Evolutionary conservation across 768 basidiomycete genomes (phyloP).

Genomic region (Suillus lakei): DNA sequence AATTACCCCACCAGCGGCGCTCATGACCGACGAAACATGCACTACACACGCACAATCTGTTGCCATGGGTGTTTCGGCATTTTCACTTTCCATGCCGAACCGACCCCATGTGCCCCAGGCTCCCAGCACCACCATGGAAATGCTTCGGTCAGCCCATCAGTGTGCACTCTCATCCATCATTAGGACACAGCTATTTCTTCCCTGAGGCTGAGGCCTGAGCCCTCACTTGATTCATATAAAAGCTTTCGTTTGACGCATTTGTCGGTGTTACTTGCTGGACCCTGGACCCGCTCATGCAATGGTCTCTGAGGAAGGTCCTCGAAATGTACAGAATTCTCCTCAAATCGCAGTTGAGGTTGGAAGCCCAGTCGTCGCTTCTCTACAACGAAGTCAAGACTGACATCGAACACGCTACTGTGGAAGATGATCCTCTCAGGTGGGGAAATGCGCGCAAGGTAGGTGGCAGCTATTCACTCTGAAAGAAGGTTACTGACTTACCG

Average conservation of each 20-base stretch:
- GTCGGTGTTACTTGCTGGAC: not conserved
- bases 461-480: not conserved
- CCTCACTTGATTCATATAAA: not conserved
- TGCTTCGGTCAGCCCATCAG: not conserved
- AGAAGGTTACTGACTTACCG: not conserved
- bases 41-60: not conserved
- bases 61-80: not conserved
- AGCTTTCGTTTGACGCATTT: not conserved
- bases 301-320: not conserved
- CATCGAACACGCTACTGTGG: conserved; percentile 48
- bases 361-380: not conserved
- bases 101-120: not conserved
- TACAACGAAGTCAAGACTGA: conserved; percentile 24
- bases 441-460: conserved; percentile 58
- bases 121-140: not conserved
- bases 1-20: not conserved
- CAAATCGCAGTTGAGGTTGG: too few species aligned
- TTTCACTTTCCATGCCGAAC: not conserved
- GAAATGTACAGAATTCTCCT: not conserved
- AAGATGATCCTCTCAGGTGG: conserved; percentile 70
- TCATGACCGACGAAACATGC: not conserved
- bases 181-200: not conserved
- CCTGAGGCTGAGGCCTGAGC: not conserved
- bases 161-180: not conserved
- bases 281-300: not conserved